Base-by-base conservation (phyloP, 2,329 filamentous ascomycete genomes). In the Aplosporella prunicola region DNA sequence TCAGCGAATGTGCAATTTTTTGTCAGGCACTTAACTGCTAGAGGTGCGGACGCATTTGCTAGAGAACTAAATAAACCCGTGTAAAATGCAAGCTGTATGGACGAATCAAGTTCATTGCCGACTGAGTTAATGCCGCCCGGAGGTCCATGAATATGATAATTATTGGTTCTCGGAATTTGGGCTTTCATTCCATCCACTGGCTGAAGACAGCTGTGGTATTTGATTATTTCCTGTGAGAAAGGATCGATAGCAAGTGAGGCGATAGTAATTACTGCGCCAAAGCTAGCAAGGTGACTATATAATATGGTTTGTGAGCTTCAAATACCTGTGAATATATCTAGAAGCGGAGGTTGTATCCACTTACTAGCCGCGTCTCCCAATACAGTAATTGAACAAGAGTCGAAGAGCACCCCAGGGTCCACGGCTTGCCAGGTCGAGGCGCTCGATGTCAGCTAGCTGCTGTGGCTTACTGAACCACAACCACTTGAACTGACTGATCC, bases 61-160 rank as follows among this genome's bases (percentile, higher is more conserved):
- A 17, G 32, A 34, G 32, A 24, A n/a, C 13, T n/a, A 22, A 26
- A n/a, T 10, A 34, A 24, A 9, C 32, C 32, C 10, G 32, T 26
- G 15, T 34, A 26, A 7, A 34, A 15, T 2, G 32, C 23, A 9
- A 25, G 5, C n/a, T 7, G 14, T 23, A 33, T 33, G 10, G 13
- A 22, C 6, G 22, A n/a, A 15, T 26, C 32, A 17, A 34, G 14
- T 16, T 11, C 14, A 16, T 31, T 31, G 16, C n/a, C 4, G 8
- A 3, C 9, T 8, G 9, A 9, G 15, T 8, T 16, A 10, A 9
- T n/a, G 8, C 13, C n/a, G n/a, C n/a, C n/a, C n/a, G n/a, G 10
- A 18, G 22, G 20, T 6, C 26, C 11, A 9, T 20, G 20, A n/a
- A 11, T 16, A 8, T 14, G 25, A 17, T 34, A 34, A 24, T 13